Evolutionary conservation across 2,329 filamentous ascomycete genomes (phyloP), one percentile per base, ranked within the genome.

Genomic region (Alternaria arborescens): DNA sequence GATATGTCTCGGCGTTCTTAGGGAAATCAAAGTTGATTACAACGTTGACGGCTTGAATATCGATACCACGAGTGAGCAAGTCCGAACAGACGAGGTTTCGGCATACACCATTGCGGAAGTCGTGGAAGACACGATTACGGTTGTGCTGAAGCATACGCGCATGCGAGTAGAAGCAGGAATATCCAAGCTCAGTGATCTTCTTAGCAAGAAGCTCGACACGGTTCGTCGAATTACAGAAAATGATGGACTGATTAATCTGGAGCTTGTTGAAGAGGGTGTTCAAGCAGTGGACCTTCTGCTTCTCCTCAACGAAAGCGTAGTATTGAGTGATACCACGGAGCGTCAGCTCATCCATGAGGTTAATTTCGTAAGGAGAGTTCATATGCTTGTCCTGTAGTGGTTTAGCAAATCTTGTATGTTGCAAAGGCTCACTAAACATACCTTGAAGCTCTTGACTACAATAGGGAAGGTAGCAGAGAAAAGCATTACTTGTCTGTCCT

Each of bases 21-120:
- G 95, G 95, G 79, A 99, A 99, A 76, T 99, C 95, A 75, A 99
- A 99, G 84, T 99, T 99, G 87, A 99, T 99, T 77, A 99, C 95
- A 56, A 99, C 95, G 73, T 99, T 99, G 76, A 99, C 95, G 55
- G 95, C 95, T 81, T 99, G 95, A 68, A 99, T 99, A 82, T 99
- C 95, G 75, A 99, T 99, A 88, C 95, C 95, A 82, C 95, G 94
- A 66, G 95, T 99, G 66, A 99, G 87, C 40, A 99, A 86, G 82
- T 99, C 95, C 3, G 96, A 99, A 82, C 95, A 99, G 65, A 99
- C 95, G 38, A 99, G 88, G 79, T 99, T 99, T 74, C 95, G 93
- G 84, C 94, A 98, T 54, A 97, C 94, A 60, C 95, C 95, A 73
- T 97, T 97, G 70, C 95, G 91, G 85, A 99, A 99, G 79, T 99